Conservation (phyloP, 2,329 filamentous ascomycete genomes). For the Pestalotiopsis sp. region DNA sequence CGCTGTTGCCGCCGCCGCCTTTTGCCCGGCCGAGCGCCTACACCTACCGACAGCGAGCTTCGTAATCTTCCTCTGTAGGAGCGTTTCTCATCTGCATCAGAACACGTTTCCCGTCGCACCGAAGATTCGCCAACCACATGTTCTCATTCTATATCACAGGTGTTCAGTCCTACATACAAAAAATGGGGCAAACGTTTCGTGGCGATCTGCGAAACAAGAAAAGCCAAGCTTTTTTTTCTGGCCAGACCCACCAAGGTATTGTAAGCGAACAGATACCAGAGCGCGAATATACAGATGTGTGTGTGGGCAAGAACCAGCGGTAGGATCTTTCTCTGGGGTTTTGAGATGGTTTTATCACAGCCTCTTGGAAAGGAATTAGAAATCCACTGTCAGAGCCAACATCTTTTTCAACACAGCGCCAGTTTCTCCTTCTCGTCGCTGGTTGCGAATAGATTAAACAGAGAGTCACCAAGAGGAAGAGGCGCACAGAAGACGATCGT, state of each 20-base stretch:
- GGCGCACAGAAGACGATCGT: constrained; percentile 5
- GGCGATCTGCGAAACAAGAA: constrained; percentile 17
- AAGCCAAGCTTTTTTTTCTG: not conserved
- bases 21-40: not conserved
- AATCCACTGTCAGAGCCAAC: too few species aligned
- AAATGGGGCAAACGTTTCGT: not conserved
- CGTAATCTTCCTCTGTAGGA: not conserved
- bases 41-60: not conserved
- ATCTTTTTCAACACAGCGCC: too few species aligned
- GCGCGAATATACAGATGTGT: not conserved
- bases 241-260: not conserved
- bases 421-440: too few species aligned
- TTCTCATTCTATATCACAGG: not conserved
- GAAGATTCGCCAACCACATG: not conserved
- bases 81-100: not conserved
- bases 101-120: not conserved
- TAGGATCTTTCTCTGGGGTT: too few species aligned
- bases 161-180: not conserved
- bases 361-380: too few species aligned
- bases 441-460: not conserved
- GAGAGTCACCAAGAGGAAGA: not conserved
- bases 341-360: not conserved
- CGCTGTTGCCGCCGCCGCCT: not conserved
- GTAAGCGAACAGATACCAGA: not conserved
- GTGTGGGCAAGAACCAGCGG: too few species aligned